A percentile compares a stretch with the other conserved stretches of the same genome.
Evolutionary conservation across 192 early-diverging fungal genomes (phyloP).

Genomic region (Coemansia javaensis): DNA sequence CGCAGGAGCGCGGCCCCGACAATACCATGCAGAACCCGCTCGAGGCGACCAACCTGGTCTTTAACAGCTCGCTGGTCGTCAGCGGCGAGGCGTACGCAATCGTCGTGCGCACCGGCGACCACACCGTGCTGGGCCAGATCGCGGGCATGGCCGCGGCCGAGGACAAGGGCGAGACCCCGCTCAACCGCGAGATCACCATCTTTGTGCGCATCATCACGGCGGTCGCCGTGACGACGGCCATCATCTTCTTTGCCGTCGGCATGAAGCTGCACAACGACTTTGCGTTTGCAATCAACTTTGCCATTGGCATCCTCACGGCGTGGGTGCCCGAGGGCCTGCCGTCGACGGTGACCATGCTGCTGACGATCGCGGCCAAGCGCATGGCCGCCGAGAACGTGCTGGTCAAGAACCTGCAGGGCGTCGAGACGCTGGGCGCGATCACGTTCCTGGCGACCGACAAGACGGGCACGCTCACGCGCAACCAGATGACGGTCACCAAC

Average conservation of each 20-base stretch:
- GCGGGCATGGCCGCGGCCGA: slow-evolving; percentile 80
- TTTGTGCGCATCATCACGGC: slow-evolving; percentile 85
- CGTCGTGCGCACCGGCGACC: slow-evolving; percentile 88
- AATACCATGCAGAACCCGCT: slow-evolving; percentile 78
- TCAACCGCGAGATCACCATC: slow-evolving; percentile 68
- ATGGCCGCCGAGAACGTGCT: slow-evolving; percentile 87
- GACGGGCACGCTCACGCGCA: slow-evolving; percentile 93
- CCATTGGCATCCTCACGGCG: slow-evolving; percentile 82
- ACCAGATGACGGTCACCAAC: slow-evolving; percentile 94
- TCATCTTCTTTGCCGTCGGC: slow-evolving; percentile 81
- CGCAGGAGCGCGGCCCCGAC: slow-evolving; percentile 68
- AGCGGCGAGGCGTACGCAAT: slow-evolving; percentile 87
- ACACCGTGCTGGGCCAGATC: slow-evolving; percentile 94
- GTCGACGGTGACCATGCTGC: slow-evolving; percentile 87
- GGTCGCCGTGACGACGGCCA: slow-evolving; percentile 68
- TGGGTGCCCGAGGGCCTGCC: slow-evolving; percentile 95
- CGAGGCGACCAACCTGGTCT: slow-evolving; percentile 88
- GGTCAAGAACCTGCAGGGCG: slow-evolving; percentile 93
- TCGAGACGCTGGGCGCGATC: slow-evolving; percentile 95
- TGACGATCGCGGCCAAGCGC: slow-evolving; percentile 93
- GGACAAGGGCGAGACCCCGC: slow-evolving; percentile 66
- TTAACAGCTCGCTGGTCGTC: slow-evolving; percentile 83
- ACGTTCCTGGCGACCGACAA: slow-evolving; percentile 96
- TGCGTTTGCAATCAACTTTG: slow-evolving; percentile 78
- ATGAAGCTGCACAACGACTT: slow-evolving; percentile 58